Percentiles rank a stretch among this genome's conserved stretches.
Conservation (phyloP, 768 basidiomycete species). For the Termitomyces sp. region DNA sequence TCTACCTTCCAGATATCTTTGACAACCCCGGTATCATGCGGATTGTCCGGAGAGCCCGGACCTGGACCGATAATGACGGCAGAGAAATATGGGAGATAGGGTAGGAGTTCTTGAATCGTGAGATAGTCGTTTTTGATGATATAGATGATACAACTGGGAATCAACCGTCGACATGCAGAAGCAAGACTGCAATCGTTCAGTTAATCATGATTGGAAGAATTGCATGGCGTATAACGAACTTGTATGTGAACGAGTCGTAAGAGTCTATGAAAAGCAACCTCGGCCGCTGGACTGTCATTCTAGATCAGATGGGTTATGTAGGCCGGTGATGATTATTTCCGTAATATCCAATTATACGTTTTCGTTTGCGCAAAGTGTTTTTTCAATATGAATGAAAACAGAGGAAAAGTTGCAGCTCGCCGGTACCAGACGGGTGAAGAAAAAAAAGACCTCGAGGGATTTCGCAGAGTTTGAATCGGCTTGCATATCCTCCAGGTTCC, state of each 20-base stretch:
- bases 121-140: slow-evolving; percentile 72
- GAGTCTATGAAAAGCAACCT: slow-evolving; percentile 73
- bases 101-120: slow-evolving; percentile 40
- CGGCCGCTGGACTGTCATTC: slow-evolving; percentile 34
- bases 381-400: not conserved
- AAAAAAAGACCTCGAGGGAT: not conserved
- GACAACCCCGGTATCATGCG: slow-evolving; percentile 62
- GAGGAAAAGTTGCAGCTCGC: not conserved
- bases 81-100: slow-evolving; percentile 54
- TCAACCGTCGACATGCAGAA: slow-evolving; percentile 57
- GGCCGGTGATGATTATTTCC: not conserved
- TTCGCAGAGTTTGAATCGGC: not conserved
- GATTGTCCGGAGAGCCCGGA: slow-evolving; percentile 66
- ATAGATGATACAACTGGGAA: slow-evolving; percentile 55
- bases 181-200: slow-evolving; percentile 48
- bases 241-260: slow-evolving; percentile 86
- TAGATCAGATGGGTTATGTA: not conserved
- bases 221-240: slow-evolving; percentile 39
- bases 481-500: not conserved
- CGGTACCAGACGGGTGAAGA: not conserved
- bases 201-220: not conserved
- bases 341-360: not conserved
- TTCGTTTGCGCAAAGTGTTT: not conserved
- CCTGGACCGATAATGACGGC: slow-evolving; percentile 75
- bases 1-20: slow-evolving; percentile 64